Percentiles rank a stretch among this genome's conserved stretches.
Conservation (phyloP, 1,284 basidiomycete genomes). For the Testicularia cyperi region DNA sequence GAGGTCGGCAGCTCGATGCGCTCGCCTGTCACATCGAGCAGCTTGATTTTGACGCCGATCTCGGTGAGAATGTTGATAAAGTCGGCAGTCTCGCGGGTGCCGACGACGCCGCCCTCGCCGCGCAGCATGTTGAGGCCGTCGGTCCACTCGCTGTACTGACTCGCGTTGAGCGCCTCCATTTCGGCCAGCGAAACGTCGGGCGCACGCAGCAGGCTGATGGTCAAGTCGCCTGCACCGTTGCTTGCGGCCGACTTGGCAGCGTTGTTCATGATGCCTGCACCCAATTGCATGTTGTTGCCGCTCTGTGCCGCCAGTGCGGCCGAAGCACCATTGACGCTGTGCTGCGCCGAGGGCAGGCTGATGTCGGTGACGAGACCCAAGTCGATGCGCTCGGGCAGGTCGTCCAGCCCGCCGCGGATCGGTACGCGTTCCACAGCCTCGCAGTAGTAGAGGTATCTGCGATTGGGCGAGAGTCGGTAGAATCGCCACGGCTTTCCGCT, state of each 20-base stretch:
- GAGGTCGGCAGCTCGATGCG: constrained; percentile 45
- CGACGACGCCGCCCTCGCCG: constrained; percentile 47
- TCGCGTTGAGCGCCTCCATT: constrained; percentile 79
- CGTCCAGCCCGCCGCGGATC: constrained; percentile 77
- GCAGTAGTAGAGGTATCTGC: constrained; percentile 78
- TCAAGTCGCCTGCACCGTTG: constrained; percentile 4
- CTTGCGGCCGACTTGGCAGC: neutral
- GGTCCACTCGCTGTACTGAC: constrained; percentile 91
- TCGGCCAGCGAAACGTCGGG: constrained; percentile 69
- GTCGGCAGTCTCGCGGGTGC: constrained; percentile 53
- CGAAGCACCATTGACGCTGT: constrained; percentile 3
- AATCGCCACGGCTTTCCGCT: constrained; percentile 55
- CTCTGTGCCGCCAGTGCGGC: neutral
- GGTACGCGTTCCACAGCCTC: constrained; percentile 76
- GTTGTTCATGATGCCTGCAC: neutral
- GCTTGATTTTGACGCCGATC: constrained; percentile 88
- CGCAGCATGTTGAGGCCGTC: constrained; percentile 81
- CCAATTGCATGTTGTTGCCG: too few relatives aligned
- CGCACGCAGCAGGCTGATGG: constrained; percentile 42
- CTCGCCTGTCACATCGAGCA: constrained; percentile 65
- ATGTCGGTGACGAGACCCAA: constrained; percentile 58
- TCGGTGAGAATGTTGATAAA: constrained; percentile 70
- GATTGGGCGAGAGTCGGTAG: constrained; percentile 63
- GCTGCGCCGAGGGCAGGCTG: constrained; percentile 4
- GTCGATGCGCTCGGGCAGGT: constrained; percentile 71